phyloP scores from a whole-genome alignment of 2,329 filamentous ascomycete genomes.

The Colletotrichum zoysiae region DNA sequence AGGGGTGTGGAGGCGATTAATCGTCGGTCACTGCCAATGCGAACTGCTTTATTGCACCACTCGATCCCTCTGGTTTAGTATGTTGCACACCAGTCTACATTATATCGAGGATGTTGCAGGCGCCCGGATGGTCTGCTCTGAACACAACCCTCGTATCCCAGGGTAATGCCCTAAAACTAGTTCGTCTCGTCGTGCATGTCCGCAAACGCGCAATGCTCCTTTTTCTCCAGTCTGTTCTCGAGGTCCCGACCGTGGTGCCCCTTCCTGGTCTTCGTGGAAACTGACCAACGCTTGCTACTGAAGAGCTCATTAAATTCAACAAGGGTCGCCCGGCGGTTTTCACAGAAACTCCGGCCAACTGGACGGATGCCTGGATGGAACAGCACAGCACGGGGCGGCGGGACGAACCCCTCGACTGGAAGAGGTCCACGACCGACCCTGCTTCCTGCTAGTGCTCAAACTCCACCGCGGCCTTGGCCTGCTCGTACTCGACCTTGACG shows the following conservation, averaged over 20 bases:
- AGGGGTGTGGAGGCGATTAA: neutral
- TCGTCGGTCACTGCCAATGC: too few species aligned
- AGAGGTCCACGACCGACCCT: slow-evolving; percentile 77
- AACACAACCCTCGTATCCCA: neutral
- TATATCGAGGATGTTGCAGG: too few species aligned
- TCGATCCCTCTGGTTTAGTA: too few species aligned
- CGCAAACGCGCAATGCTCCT: neutral
- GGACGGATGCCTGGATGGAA: slow-evolving; percentile 49
- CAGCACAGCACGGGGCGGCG: slow-evolving; percentile 78
- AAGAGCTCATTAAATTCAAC: slow-evolving; percentile 78
- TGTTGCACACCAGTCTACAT: neutral
- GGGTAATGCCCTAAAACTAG: neutral
- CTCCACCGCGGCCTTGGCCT: slow-evolving; percentile 75
- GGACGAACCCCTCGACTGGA: slow-evolving; percentile 71
- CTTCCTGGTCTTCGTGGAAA: slow-evolving; percentile 51
- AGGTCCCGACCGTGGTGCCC: neutral
- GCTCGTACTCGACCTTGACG: slow-evolving; percentile 62
- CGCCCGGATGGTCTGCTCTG: neutral
- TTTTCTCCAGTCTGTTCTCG: slow-evolving; percentile 18
- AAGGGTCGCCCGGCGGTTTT: slow-evolving; percentile 73
- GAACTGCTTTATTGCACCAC: neutral
- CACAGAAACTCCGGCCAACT: slow-evolving; percentile 71
- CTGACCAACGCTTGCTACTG: slow-evolving; percentile 72
- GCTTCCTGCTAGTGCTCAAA: slow-evolving; percentile 77
- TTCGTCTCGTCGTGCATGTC: neutral